Percentiles rank a stretch among this genome's conserved stretches.
phyloP scores from a whole-genome alignment of 73 alveolate species.

The Urostyla sp. region DNA sequence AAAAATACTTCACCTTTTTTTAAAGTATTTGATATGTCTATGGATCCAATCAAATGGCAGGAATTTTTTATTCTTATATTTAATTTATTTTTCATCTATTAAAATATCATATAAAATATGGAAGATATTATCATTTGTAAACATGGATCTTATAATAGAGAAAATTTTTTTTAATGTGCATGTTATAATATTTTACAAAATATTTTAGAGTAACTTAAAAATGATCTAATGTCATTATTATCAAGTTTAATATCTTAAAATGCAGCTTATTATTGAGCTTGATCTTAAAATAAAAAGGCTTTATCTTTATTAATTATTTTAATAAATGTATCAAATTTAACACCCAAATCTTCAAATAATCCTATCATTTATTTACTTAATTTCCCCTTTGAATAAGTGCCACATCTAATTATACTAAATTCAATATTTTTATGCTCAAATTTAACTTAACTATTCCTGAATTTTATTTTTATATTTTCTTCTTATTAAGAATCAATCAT shows the following conservation, averaged over 20 bases:
- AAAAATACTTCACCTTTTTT: conserved; percentile 10
- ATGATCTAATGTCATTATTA: no score
- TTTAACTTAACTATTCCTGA: background rate
- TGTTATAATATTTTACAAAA: no score
- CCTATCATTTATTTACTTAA: background rate
- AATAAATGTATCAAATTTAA: background rate
- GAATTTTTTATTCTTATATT: background rate
- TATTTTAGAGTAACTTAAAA: no score
- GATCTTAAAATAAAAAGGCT: background rate
- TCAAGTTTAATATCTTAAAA: no score
- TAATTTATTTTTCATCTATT: no score
- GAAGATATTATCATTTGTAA: no score
- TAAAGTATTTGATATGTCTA: background rate
- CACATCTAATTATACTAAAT: conserved; percentile 19
- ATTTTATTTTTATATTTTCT: background rate
- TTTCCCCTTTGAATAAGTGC: background rate
- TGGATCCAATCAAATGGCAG: background rate
- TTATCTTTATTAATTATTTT: background rate
- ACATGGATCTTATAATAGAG: no score
- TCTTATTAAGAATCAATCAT: background rate
- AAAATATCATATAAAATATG: no score
- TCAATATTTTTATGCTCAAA: background rate
- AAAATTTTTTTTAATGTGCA: no score
- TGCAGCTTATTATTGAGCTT: background rate
- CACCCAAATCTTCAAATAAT: background rate